Evolutionary conservation across 331 rosid species (phyloP), one percentile per base, ranked within the genome.

Genomic region (Rosa hybrid): DNA sequence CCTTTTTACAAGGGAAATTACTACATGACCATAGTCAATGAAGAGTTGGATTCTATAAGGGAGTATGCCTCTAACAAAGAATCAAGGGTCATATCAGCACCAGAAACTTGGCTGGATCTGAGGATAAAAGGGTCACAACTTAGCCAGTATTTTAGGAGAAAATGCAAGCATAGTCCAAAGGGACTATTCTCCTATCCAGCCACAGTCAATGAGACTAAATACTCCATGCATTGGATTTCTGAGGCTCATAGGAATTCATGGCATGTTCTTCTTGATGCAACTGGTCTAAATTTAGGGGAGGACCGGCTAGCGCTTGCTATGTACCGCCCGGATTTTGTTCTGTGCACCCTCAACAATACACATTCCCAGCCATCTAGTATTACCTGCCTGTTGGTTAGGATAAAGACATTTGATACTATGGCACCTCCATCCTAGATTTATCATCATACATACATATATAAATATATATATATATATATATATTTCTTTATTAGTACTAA

Each of bases 81-180:
- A 62, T 46, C 80, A 11, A 83, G 51, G 80, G 73, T 79, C 23
- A 75, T 83, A 46, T 50, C 72, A 48, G 86, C 86, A 9, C 86
- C 86, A 11, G 83, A 83, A 13, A 83, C 77, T 48, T 83, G 86
- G 86, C 51, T 83, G 77, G 80, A 83, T 79, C 44, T 83, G 65
- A 67, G 86, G 77, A 83, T 83, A 23, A 83, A 79, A 83, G 83
- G 86, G 3, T 83, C 86, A 34, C 86, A 79, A 46, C 77, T 68
- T 16, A 83, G 86, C 51, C 77, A 79, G 65, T 41, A 83, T 74
- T 85, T 83, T 48, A 86, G 89, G 74, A 81, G 83, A 80, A 86
- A 86, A 69, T 63, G 89, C 75, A 86, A 86, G 34, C 60, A 70
- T 12, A 84, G 78, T 59, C 84, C 81, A 16, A 80, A 80, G 49